Base-by-base conservation (phyloP, 306 rosid genomes). In the Echinosophora koreensis region DNA sequence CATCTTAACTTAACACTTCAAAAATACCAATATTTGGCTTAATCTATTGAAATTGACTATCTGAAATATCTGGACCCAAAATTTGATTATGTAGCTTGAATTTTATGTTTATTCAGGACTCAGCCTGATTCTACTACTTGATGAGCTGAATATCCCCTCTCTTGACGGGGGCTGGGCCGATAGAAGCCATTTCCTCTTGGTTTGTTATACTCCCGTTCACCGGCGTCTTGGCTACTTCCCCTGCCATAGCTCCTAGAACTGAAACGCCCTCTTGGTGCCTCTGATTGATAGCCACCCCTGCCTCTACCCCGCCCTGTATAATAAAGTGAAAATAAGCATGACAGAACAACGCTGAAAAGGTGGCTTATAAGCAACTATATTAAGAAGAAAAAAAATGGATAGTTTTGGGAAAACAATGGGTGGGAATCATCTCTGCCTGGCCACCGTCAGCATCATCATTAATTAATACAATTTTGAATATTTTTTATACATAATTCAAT, bases 281-380 rank as follows among this genome's bases (percentile, higher is more conserved):
- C 97, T 76, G 84, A 47, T 61, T 92, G 97, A 79, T 90, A 90
- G 84, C 79, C 64, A 14, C 91, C 88, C 79, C 97, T 88, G 83
- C 97, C 97, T 87, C 97, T 92, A 71, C 98, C 98, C 86, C 97
- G 89, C 83, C 96, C 98, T 94, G 84, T 55, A 83, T 52, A 80
- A 82, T 55, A 44, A 65, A 63, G 41, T 5, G n/a, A 51, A 73
- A 77, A 38, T 15, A 47, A 80, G 22, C 30, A 44, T 10, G 18
- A 38, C 30, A 30, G 38, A 67, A 65, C 12, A 59, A 22, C 4
- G 9, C 37, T 5, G n/a, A 28, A 41, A 27, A 67, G 17, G 74
- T 18, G 16, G 50, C 54, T 54, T 63, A 3, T 8, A 47, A 63
- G 32, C 22, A 28, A 4, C 28, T 49, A 8, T 50, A 68, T 18